Evolutionary conservation across 495 filamentous ascomycete genomes (phyloP).

Genomic region (Venustampulla echinocandica): DNA sequence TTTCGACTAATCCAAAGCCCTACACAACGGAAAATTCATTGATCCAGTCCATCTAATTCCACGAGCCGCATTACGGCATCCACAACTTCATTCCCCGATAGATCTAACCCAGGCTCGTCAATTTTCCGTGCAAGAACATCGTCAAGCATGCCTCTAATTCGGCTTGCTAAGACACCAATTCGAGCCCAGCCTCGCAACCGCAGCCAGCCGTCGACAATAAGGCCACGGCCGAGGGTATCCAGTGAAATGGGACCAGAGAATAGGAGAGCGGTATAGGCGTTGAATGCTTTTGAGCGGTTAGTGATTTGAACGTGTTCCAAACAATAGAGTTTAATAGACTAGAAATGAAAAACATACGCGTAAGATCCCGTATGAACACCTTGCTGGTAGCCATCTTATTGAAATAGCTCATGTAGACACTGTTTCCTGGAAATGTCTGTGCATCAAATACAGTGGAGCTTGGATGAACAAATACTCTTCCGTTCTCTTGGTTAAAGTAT

Average conservation of each 20-base stretch:
- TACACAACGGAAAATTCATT: too few relatives aligned
- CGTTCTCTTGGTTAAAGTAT: slow-evolving; percentile 80
- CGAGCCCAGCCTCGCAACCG: slow-evolving; percentile 86
- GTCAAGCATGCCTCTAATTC: slow-evolving; percentile 80
- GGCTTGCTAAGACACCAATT: slow-evolving; percentile 80
- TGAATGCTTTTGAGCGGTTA: slow-evolving; percentile 56
- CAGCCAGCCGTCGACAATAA: slow-evolving; percentile 91
- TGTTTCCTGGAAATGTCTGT: slow-evolving; percentile 59
- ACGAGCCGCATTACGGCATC: slow-evolving; percentile 67
- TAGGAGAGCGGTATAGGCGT: slow-evolving; percentile 81
- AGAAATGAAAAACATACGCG: slow-evolving; percentile 50
- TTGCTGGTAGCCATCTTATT: slow-evolving; percentile 85
- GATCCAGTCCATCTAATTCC: slow-evolving; percentile 81
- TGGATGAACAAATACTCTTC: slow-evolving; percentile 87
- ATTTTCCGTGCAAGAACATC: slow-evolving; percentile 67
- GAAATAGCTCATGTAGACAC: slow-evolving; percentile 75
- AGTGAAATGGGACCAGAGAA: slow-evolving; percentile 78
- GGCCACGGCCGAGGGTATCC: slow-evolving; percentile 78
- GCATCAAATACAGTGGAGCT: slow-evolving; percentile 75
- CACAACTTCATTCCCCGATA: slow-evolving; percentile 60
- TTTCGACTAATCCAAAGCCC: not conserved
- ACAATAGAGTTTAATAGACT: slow-evolving; percentile 5
- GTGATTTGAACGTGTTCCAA: too few relatives aligned
- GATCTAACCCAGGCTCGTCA: slow-evolving; percentile 58
- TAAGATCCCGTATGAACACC: slow-evolving; percentile 78